Conservation (phyloP, 805 yeast species). For the Ogataea neopini region DNA sequence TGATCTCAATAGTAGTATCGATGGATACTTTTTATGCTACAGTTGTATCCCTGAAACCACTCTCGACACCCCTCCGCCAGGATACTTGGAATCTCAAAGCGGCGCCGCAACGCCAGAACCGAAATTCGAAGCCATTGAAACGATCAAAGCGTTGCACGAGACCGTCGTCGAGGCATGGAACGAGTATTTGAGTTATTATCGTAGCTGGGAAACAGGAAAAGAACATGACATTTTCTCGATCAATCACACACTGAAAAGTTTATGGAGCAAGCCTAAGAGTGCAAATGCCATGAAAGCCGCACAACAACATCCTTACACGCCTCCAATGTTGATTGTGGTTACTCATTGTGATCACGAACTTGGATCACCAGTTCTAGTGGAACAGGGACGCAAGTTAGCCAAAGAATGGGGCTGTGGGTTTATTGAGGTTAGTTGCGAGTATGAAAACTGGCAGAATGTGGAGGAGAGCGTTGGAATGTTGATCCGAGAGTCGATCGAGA, state of each 20-base stretch:
- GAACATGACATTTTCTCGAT: conserved; percentile 69
- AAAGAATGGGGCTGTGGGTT: conserved; percentile 65
- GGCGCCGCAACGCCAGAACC: conserved; percentile 1
- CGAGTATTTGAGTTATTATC: conserved; percentile 57
- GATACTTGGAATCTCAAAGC: conserved; percentile 35
- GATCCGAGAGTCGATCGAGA: conserved; percentile 59
- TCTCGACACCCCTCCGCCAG: conserved; percentile 50
- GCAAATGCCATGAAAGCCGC: conserved; percentile 3
- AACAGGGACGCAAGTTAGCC: conserved; percentile 59
- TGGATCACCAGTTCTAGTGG: conserved; percentile 60
- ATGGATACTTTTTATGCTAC: conserved; percentile 71
- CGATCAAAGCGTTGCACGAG: conserved; percentile 49
- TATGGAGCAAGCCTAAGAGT: conserved; percentile 45
- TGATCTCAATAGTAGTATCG: conserved; percentile 72
- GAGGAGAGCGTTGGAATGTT: conserved; percentile 59
- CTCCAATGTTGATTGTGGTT: conserved; percentile 69
- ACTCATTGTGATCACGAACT: conserved; percentile 59
- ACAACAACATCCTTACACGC: conserved; percentile 32
- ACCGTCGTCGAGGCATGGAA: conserved; percentile 74
- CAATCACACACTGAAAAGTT: conserved; percentile 54
- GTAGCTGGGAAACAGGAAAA: conserved; percentile 59
- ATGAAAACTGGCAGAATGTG: conserved; percentile 46
- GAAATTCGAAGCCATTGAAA: conserved; percentile 30
- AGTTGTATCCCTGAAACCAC: conserved; percentile 61
- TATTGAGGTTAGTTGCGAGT: conserved; percentile 55